Evolutionary conservation across 2,329 filamentous ascomycete genomes (phyloP).

Genomic region (Hypoxylon sp.): DNA sequence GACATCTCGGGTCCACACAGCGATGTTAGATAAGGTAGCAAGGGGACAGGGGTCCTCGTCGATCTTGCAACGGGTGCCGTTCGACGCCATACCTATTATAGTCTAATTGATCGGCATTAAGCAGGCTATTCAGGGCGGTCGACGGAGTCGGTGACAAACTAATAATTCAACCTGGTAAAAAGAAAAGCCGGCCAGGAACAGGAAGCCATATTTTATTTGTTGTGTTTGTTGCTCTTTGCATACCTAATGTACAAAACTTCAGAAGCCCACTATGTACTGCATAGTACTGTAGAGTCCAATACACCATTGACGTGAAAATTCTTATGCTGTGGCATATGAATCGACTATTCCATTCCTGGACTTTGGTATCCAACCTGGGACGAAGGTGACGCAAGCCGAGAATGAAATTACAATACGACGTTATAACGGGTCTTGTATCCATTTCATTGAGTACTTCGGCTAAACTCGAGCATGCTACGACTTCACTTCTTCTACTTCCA

Average conservation of each 20-base stretch:
- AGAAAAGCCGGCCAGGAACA: background rate
- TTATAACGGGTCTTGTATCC: slow-evolving; percentile 11
- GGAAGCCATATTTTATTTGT: background rate
- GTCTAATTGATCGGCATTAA: slow-evolving; percentile 40
- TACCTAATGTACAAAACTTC: too few species aligned
- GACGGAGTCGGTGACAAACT: background rate
- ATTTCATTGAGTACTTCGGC: background rate
- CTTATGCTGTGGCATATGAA: background rate
- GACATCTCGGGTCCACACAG: slow-evolving; percentile 13
- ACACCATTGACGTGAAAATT: background rate
- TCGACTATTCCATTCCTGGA: background rate
- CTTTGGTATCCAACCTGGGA: background rate
- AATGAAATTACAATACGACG: slow-evolving; percentile 25
- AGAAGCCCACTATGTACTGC: background rate
- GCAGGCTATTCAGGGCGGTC: slow-evolving; percentile 13
- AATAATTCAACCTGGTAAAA: slow-evolving; percentile 9
- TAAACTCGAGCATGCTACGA: background rate
- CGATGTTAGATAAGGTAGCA: slow-evolving; percentile 34
- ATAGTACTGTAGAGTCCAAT: background rate
- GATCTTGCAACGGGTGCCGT: slow-evolving; percentile 38
- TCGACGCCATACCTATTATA: slow-evolving; percentile 35
- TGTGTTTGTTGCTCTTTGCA: background rate
- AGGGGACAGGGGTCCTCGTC: slow-evolving; percentile 27
- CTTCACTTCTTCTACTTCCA: too few species aligned
- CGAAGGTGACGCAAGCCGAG: slow-evolving; percentile 8